A percentile compares a stretch with the other conserved stretches of the same genome.
phyloP scores from a whole-genome alignment of 257 asterid species.

The Ophiorrhiza pumila region DNA sequence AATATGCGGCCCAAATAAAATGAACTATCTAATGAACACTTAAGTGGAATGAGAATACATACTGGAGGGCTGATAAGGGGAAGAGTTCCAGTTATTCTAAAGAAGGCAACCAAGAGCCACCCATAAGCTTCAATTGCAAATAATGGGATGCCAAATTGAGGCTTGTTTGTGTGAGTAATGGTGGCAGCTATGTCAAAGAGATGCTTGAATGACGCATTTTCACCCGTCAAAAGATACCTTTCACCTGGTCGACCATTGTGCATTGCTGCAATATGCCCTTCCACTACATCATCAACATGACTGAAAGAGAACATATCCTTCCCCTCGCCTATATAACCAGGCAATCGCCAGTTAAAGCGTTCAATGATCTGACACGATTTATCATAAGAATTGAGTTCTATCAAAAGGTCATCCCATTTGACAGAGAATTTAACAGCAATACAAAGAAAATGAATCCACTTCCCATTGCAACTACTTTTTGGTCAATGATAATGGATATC shows the following conservation, averaged over 20 bases:
- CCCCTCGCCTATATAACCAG: slow-evolving; percentile 76
- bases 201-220: slow-evolving; percentile 80
- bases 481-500: background rate
- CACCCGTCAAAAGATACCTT: slow-evolving; percentile 91
- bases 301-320: slow-evolving; percentile 60
- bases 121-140: slow-evolving; percentile 54
- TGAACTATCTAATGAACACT: background rate
- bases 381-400: slow-evolving; percentile 6
- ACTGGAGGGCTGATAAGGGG: slow-evolving; percentile 95
- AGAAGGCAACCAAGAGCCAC: slow-evolving; percentile 55
- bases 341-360: slow-evolving; percentile 76
- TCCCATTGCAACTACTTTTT: background rate
- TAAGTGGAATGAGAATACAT: slow-evolving; percentile 24
- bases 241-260: slow-evolving; percentile 63
- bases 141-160: slow-evolving; percentile 60
- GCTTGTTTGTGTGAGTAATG: slow-evolving; percentile 65
- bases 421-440: background rate
- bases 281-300: slow-evolving; percentile 85
- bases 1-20: background rate
- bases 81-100: slow-evolving; percentile 78
- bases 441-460: background rate
- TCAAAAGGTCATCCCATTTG: background rate
- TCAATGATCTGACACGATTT: slow-evolving; percentile 60
- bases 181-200: slow-evolving; percentile 71
- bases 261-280: slow-evolving; percentile 85